phyloP scores from a whole-genome alignment of 257 asterid species.

The Rehmannia glutinosa region DNA sequence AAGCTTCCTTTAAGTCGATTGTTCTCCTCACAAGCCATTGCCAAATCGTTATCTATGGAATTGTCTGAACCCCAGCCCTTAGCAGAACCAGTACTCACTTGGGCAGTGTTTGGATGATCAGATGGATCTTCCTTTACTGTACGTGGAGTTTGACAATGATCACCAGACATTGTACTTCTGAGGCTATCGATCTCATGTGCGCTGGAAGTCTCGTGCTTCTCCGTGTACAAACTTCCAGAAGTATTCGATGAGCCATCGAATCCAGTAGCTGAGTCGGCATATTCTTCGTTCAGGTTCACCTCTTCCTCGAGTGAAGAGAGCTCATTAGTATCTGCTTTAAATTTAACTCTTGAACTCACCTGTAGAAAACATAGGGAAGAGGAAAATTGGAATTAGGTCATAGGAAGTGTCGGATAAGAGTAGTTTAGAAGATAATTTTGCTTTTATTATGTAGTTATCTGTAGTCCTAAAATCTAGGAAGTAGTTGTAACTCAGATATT shows the following conservation, averaged over 20 bases:
- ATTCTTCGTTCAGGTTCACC: slow-evolving; percentile 49
- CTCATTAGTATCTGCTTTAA: slow-evolving; percentile 56
- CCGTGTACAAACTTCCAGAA: slow-evolving; percentile 79
- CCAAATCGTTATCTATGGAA: slow-evolving; percentile 56
- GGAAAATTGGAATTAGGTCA: neutral
- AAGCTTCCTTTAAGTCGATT: slow-evolving; percentile 64
- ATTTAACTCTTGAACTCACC: slow-evolving; percentile 57
- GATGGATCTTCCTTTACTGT: slow-evolving; percentile 46
- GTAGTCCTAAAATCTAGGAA: no score
- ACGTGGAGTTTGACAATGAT: slow-evolving; percentile 42
- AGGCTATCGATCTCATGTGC: slow-evolving; percentile 46
- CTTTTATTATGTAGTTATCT: no score
- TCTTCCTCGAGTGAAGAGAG: slow-evolving; percentile 73
- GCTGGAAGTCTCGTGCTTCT: slow-evolving; percentile 55
- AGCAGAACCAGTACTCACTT: slow-evolving; percentile 44
- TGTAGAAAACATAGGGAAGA: slow-evolving; percentile 24
- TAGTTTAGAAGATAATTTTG: no score
- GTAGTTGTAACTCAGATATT: no score
- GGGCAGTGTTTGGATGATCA: slow-evolving; percentile 39
- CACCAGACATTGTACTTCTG: slow-evolving; percentile 41
- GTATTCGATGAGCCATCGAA: slow-evolving; percentile 82
- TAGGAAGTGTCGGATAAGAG: no score
- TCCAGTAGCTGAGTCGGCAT: slow-evolving; percentile 57
- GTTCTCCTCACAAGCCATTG: slow-evolving; percentile 66
- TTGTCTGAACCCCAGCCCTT: slow-evolving; percentile 57